Evolutionary conservation across 306 rosid genomes (phyloP), one percentile per base, ranked within the genome.

Genomic region (Albizia julibrissin): DNA sequence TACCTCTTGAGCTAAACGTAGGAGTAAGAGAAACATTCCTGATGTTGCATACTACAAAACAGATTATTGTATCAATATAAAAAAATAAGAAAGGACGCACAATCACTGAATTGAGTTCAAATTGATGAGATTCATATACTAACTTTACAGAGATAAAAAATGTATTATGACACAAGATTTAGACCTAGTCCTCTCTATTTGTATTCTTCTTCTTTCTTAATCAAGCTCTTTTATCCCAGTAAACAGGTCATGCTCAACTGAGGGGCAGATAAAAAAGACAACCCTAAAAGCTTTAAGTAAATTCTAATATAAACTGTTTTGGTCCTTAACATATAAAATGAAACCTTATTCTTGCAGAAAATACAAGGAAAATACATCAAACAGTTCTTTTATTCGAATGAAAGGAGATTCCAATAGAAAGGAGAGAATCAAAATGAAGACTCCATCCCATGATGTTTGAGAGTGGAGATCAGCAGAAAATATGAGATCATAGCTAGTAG

Each of bases 1-100:
- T 86, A 83, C 80, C 58, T 88, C 91, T 88, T 91, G 98, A 47
- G 94, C 91, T 89, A 95, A 84, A 81, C 82, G 95, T 88, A 93
- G 85, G 83, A 95, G 93, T 84, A 95, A 87, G 44, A 91, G 87
- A 76, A 81, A 90, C 85, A 95, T 74, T 70, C 95, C 99, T 64
- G 97, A 93, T 71, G 89, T 84, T 78, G 86, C 86, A 86, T 87
- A 79, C 99, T 95, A 82, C 69, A 86, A 69, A 90, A 84, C 56
- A 29, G 33, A 86, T 81, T 62, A 83, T 62, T 73, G 56, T 5
- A 69, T 87, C 82, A 86, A 80, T 71, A 58, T 58, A n/a, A 8
- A 72, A 5, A 39, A 6, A 39, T 29, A 72, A 69, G 10, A 43
- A 42, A 4, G 74, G 31, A 79, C 52, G 65, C 33, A 10, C 46